Percentiles rank a stretch among this genome's conserved stretches.
Evolutionary conservation across 495 filamentous ascomycete genomes (phyloP).

Genomic region (Hypoxylon intermedium): DNA sequence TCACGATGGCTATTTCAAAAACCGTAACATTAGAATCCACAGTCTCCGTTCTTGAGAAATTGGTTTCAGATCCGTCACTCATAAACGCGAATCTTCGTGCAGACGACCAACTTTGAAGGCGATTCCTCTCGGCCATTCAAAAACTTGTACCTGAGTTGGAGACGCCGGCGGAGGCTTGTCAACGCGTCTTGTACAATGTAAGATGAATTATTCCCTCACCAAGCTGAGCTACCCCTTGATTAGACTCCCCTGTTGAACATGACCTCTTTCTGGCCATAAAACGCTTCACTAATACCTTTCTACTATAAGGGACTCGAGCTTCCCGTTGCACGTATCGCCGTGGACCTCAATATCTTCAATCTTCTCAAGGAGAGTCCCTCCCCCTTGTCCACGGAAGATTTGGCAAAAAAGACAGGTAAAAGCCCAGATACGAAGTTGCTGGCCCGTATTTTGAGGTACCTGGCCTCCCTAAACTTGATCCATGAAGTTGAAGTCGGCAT

Average conservation of each 20-base stretch:
- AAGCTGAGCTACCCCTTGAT: background rate
- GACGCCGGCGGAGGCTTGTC: conserved; percentile 20
- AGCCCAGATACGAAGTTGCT: conserved; percentile 21
- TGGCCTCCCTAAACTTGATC: conserved; percentile 23
- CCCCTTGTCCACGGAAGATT: conserved; percentile 25
- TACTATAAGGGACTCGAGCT: conserved; percentile 20
- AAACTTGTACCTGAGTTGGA: conserved; percentile 25
- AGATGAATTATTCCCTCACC: background rate
- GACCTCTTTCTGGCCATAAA: too few species aligned
- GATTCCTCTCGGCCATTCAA: conserved; percentile 12
- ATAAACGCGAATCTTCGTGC: background rate
- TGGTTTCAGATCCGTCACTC: background rate
- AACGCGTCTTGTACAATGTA: conserved; percentile 28
- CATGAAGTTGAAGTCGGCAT: conserved; percentile 19
- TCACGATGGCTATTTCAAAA: background rate
- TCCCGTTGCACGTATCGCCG: conserved; percentile 14
- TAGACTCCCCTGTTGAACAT: background rate
- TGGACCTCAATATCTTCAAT: conserved; percentile 29
- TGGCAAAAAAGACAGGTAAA: conserved; percentile 20
- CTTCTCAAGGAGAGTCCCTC: conserved; percentile 10
- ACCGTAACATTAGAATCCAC: background rate
- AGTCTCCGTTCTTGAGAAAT: conserved; percentile 15
- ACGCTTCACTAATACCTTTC: conserved; percentile 2
- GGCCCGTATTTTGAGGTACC: conserved; percentile 26
- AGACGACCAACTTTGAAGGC: conserved; percentile 28